Percentiles rank a stretch among this genome's conserved stretches.
Conservation (phyloP, 768 basidiomycete species). For the Albatrellus ellisii region DNA sequence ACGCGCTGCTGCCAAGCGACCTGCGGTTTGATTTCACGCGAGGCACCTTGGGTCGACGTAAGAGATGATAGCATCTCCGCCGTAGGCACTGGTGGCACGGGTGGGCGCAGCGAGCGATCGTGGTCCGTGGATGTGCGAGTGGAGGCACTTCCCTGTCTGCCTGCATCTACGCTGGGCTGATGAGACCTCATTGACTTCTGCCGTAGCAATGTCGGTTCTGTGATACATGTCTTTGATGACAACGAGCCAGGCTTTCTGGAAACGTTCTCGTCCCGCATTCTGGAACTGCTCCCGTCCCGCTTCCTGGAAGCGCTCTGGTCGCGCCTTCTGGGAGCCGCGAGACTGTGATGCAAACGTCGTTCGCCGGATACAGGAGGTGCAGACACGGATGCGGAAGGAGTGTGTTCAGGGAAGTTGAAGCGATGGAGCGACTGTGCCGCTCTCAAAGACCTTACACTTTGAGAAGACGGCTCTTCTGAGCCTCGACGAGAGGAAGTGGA, state of each 20-base stretch:
- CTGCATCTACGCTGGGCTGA: slow-evolving; percentile 16
- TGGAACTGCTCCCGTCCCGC: slow-evolving; percentile 14
- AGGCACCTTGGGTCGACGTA: neutral
- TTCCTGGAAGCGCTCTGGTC: slow-evolving; percentile 18
- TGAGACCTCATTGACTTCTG: slow-evolving; percentile 10
- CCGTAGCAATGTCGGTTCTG: neutral
- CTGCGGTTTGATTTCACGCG: slow-evolving; percentile 9
- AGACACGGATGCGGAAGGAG: neutral
- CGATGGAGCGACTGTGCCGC: slow-evolving; percentile 53
- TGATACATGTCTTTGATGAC: neutral
- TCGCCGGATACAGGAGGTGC: neutral
- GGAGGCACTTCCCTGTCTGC: neutral
- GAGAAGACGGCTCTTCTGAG: slow-evolving; percentile 8
- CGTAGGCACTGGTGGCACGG: slow-evolving; percentile 25
- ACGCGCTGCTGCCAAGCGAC: slow-evolving; percentile 47
- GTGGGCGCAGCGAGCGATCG: slow-evolving; percentile 18
- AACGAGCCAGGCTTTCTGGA: slow-evolving; percentile 15
- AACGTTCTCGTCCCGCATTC: slow-evolving; percentile 13
- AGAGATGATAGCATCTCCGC: slow-evolving; percentile 17
- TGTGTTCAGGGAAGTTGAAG: slow-evolving; percentile 23
- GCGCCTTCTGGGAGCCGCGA: slow-evolving; percentile 10
- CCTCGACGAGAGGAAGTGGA: slow-evolving; percentile 15
- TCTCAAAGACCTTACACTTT: slow-evolving; percentile 24
- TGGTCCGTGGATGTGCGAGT: slow-evolving; percentile 11
- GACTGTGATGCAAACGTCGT: no score